Evolutionary conservation across 495 filamentous ascomycete species (phyloP).

Genomic region (Penicillium odoratum): DNA sequence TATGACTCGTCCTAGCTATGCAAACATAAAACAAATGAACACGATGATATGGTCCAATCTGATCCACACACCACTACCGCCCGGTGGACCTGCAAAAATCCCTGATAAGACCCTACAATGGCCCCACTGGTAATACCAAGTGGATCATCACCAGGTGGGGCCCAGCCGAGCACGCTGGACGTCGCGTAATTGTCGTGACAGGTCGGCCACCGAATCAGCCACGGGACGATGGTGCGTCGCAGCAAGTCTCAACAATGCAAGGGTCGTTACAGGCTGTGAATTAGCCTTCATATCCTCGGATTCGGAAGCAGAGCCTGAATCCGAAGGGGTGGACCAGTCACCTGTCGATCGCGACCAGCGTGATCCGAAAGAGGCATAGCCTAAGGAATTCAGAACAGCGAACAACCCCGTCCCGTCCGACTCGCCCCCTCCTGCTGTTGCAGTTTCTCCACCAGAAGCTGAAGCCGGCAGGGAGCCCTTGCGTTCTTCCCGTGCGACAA

Average conservation of each 20-base stretch:
- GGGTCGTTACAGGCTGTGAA: constrained; percentile 12
- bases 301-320: background rate
- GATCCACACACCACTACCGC: too few species aligned
- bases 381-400: constrained; percentile 18
- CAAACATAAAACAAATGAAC: background rate
- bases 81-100: too few species aligned
- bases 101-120: background rate
- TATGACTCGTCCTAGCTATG: background rate
- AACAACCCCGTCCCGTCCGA: constrained; percentile 14
- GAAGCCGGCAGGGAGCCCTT: constrained; percentile 12
- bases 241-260: constrained; percentile 23
- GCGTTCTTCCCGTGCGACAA: constrained; percentile 31
- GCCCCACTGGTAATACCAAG: constrained; percentile 1
- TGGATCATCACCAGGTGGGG: constrained; percentile 17
- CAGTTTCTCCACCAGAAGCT: background rate
- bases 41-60: too few species aligned
- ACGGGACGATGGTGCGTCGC: constrained; percentile 25
- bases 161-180: constrained; percentile 15
- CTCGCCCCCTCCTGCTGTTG: background rate
- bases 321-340: constrained; percentile 11
- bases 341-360: constrained; percentile 14
- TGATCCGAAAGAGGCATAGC: constrained; percentile 18
- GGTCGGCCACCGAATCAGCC: constrained; percentile 19
- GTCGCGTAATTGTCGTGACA: constrained; percentile 22
- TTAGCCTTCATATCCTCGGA: background rate